Evolutionary conservation across 805 yeast genomes (phyloP).

Genomic region (Cyberlindnera saturnus): DNA sequence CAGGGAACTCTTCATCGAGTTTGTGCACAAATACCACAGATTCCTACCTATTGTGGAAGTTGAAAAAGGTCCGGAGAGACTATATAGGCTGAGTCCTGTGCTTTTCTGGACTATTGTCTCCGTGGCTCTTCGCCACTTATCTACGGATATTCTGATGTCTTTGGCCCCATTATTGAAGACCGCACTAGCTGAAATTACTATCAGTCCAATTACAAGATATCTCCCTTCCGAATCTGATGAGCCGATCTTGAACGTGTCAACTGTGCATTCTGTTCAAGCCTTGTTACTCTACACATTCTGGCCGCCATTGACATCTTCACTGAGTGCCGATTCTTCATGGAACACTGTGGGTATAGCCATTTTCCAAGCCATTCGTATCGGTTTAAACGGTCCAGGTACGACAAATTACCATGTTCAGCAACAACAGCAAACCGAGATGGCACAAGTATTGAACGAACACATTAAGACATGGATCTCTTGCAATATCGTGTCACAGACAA

Average conservation of each 20-base stretch:
- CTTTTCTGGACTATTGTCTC: conserved; percentile 92
- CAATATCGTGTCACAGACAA: conserved; percentile 81
- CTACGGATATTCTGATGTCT: conserved; percentile 39
- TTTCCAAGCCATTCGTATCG: conserved; percentile 88
- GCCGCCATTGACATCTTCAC: conserved; percentile 94
- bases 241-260: conserved; percentile 80
- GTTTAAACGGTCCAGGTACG: conserved; percentile 75
- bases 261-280: conserved; percentile 93
- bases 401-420: conserved; percentile 37
- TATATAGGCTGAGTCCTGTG: conserved; percentile 77
- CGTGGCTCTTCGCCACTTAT: conserved; percentile 67
- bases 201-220: conserved; percentile 83
- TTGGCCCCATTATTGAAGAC: conserved; percentile 69
- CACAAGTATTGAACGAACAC: conserved; percentile 59
- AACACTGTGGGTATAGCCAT: conserved; percentile 89
- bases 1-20: conserved; percentile 58
- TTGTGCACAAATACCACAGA: conserved; percentile 72
- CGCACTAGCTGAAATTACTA: conserved; percentile 79
- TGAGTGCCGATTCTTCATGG: conserved; percentile 95
- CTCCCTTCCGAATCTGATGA: conserved; percentile 74
- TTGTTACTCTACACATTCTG: conserved; percentile 81
- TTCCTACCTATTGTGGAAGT: conserved; percentile 86
- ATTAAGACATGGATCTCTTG: conserved; percentile 90
- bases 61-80: conserved; percentile 70
- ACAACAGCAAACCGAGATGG: conserved; percentile 25